phyloP scores from a whole-genome alignment of 192 early-diverging fungal genomes.

The Umbelopsis vinacea region DNA sequence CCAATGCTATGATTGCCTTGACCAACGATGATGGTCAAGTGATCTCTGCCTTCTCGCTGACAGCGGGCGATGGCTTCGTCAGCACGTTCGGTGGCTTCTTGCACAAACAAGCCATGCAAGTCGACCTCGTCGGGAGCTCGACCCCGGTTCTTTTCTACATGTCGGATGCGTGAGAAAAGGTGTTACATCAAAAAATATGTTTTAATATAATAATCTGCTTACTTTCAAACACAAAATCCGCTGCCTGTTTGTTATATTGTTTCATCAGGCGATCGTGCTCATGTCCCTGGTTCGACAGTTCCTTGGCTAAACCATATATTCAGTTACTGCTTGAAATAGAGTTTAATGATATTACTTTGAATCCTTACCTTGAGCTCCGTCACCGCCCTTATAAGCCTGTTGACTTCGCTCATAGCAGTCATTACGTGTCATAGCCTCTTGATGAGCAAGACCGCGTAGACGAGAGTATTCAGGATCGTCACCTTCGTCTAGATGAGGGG shows the following conservation, averaged over 20 bases:
- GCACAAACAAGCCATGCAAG: conserved; percentile 70
- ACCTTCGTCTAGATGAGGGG: conserved; percentile 18
- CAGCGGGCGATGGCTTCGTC: conserved; percentile 56
- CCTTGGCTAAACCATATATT: conserved; percentile 38
- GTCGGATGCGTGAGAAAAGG: neutral
- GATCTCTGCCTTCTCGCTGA: conserved; percentile 42
- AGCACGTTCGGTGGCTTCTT: conserved; percentile 58
- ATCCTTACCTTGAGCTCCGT: conserved; percentile 49
- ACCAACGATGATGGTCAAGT: conserved; percentile 68
- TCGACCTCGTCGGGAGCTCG: conserved; percentile 59
- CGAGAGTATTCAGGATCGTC: conserved; percentile 38
- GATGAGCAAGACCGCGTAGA: conserved; percentile 44
- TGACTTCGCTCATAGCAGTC: conserved; percentile 50
- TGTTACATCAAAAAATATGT: neutral
- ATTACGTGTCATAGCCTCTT: conserved; percentile 53
- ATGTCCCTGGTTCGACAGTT: conserved; percentile 58
- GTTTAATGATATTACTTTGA: neutral
- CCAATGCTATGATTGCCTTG: conserved; percentile 58
- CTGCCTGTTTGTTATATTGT: conserved; percentile 57
- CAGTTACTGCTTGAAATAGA: too few relatives aligned
- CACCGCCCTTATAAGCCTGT: conserved; percentile 48
- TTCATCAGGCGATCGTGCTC: conserved; percentile 60
- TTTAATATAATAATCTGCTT: conserved; percentile 19
- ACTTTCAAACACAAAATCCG: conserved; percentile 52
- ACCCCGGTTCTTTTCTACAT: conserved; percentile 48